Evolutionary conservation across 2,329 filamentous ascomycete genomes (phyloP).

Genomic region (Metarhizium humberi): DNA sequence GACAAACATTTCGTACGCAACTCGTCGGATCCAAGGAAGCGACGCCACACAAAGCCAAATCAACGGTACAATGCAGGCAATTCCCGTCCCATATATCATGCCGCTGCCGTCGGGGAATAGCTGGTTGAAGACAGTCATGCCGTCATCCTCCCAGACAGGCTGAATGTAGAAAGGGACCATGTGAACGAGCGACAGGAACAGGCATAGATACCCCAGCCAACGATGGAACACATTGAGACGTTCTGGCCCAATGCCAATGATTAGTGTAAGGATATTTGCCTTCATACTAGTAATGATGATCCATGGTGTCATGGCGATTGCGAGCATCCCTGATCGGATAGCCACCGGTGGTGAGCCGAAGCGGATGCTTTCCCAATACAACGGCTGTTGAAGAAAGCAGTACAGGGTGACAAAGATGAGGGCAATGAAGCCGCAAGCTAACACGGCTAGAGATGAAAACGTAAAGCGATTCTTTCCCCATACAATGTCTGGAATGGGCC

Average conservation of each 20-base stretch:
- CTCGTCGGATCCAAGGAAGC: conserved; percentile 64
- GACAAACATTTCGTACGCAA: conserved; percentile 81
- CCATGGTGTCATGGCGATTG: conserved; percentile 87
- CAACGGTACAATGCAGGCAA: conserved; percentile 73
- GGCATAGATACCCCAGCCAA: conserved; percentile 80
- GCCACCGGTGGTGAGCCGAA: conserved; percentile 84
- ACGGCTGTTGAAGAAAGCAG: conserved; percentile 76
- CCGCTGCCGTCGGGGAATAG: conserved; percentile 58
- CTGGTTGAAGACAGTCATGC: conserved; percentile 58
- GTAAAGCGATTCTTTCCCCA: conserved; percentile 61
- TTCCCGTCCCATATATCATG: conserved; percentile 76
- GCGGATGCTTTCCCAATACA: conserved; percentile 81
- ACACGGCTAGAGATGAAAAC: conserved; percentile 70
- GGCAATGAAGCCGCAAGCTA: conserved; percentile 58
- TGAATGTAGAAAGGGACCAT: conserved; percentile 84
- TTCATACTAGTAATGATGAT: conserved; percentile 86
- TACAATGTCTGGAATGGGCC: conserved; percentile 67
- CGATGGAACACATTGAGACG: conserved; percentile 87
- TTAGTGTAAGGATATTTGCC: conserved; percentile 70
- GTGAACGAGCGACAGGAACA: conserved; percentile 76
- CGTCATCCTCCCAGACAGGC: conserved; percentile 74
- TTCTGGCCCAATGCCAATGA: conserved; percentile 89
- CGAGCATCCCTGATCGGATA: conserved; percentile 82
- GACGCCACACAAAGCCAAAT: conserved; percentile 79
- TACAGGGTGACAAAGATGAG: conserved; percentile 69